Evolutionary conservation across 768 basidiomycete genomes (phyloP).

Genomic region (Russula abietina): DNA sequence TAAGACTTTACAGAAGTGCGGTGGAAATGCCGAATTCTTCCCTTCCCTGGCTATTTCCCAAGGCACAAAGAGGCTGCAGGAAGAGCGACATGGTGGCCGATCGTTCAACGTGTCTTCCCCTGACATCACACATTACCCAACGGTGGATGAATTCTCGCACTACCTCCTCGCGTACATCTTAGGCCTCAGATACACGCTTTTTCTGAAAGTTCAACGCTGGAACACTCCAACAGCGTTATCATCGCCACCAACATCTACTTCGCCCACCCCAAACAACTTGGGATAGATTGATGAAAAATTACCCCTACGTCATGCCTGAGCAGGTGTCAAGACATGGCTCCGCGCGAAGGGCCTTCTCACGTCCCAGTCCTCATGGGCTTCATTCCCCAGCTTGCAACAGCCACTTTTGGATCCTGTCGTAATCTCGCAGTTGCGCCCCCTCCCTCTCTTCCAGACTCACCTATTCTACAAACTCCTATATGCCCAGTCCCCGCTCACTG

Average conservation of each 20-base stretch:
- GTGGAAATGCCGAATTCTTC: conserved; percentile 65
- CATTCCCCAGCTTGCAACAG: conserved; percentile 18
- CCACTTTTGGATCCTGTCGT: conserved; percentile 32
- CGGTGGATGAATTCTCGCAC: conserved; percentile 42
- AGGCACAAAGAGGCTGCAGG: conserved; percentile 72
- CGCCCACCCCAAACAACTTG: conserved; percentile 36
- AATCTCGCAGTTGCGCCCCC: conserved; percentile 30
- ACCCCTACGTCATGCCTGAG: conserved; percentile 75
- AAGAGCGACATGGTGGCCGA: conserved; percentile 50
- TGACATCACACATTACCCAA: conserved; percentile 41
- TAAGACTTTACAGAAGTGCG: conserved; percentile 66
- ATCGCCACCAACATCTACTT: conserved; percentile 41
- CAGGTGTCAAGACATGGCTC: conserved; percentile 78
- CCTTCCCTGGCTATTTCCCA: conserved; percentile 93
- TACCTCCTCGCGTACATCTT: conserved; percentile 46
- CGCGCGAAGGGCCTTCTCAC: conserved; percentile 54
- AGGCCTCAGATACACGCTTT: conserved; percentile 52
- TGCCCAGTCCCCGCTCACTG: too few relatives aligned
- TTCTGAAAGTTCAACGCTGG: conserved; percentile 45
- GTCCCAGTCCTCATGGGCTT: conserved; percentile 33
- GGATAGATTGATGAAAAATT: conserved; percentile 41
- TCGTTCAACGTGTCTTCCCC: conserved; percentile 45
- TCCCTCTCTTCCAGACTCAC: too few relatives aligned
- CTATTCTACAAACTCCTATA: too few relatives aligned
- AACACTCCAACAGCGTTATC: conserved; percentile 37